Percentiles rank a stretch among this genome's conserved stretches.
phyloP scores from a whole-genome alignment of 106 monocot species.

The Ottelia alismoides region DNA sequence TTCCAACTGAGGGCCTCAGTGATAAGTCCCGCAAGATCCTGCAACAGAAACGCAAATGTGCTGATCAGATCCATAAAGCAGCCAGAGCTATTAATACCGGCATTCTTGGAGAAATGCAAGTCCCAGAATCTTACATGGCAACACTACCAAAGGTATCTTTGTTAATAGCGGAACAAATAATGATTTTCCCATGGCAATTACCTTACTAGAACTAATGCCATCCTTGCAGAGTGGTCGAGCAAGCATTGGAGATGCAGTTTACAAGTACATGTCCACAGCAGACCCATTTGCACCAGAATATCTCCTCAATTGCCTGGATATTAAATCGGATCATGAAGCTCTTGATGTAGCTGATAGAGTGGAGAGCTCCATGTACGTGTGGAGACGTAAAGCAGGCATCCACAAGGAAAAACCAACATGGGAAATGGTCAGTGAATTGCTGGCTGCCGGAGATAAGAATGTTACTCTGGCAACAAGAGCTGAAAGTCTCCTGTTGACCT shows the following conservation, averaged over 20 bases:
- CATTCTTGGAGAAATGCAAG: slow-evolving; percentile 66
- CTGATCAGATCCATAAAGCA: slow-evolving; percentile 81
- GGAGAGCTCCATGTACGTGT: slow-evolving; percentile 65
- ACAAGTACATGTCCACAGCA: slow-evolving; percentile 33
- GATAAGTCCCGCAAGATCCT: slow-evolving; percentile 32
- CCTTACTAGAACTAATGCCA: background rate
- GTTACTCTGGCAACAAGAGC: slow-evolving; percentile 55
- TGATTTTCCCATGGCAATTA: background rate
- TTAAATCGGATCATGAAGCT: slow-evolving; percentile 70
- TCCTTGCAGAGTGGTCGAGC: slow-evolving; percentile 40
- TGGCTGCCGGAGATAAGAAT: slow-evolving; percentile 56
- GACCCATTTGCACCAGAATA: slow-evolving; percentile 59
- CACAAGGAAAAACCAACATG: slow-evolving; percentile 40
- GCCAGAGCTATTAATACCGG: slow-evolving; percentile 64
- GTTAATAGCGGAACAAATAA: no score
- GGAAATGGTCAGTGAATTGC: slow-evolving; percentile 55
- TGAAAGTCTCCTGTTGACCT: slow-evolving; percentile 32
- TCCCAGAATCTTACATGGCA: slow-evolving; percentile 60
- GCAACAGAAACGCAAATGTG: slow-evolving; percentile 48
- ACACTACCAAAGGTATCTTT: slow-evolving; percentile 83
- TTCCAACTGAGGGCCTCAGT: slow-evolving; percentile 46
- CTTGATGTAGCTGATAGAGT: slow-evolving; percentile 54
- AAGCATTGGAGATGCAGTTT: slow-evolving; percentile 51
- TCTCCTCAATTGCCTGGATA: slow-evolving; percentile 45
- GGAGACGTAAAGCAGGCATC: slow-evolving; percentile 53